These are phyloP conservation scores for Vinca minor DNA, from an alignment of 257 asterid genomes.

Conservation along the genomic window DNA sequence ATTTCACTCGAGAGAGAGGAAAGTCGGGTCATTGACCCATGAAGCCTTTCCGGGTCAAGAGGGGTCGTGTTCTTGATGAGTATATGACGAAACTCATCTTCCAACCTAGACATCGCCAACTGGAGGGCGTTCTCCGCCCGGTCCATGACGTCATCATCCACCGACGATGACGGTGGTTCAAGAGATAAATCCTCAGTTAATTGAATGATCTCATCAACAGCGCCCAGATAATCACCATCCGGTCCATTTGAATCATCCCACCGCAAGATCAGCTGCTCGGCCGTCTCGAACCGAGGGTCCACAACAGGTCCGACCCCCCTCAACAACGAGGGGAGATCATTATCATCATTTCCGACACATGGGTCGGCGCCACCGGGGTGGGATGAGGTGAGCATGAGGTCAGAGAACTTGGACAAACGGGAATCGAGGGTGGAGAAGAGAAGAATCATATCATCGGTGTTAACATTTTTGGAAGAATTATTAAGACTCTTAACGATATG, in stretches of 20 bases:
- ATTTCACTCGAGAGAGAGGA: constrained; percentile 52
- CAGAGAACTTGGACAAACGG: constrained; percentile 64
- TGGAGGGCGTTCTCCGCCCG: constrained; percentile 78
- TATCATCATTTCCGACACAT: constrained; percentile 7
- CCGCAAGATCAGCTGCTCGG: constrained; percentile 45
- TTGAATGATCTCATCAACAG: constrained; percentile 67
- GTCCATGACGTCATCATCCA: constrained; percentile 34
- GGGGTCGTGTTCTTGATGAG: constrained; percentile 50
- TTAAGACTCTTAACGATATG: constrained; percentile 83
- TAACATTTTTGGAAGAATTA: constrained; percentile 43
- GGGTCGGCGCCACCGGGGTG: constrained; percentile 17
- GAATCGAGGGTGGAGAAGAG: constrained; percentile 71
- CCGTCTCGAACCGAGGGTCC: constrained; percentile 43
- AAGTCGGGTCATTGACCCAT: constrained; percentile 31
- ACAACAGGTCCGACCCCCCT: background rate
- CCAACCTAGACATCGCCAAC: constrained; percentile 72
- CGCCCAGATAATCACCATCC: constrained; percentile 43
- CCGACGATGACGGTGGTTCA: no score
- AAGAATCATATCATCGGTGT: constrained; percentile 64
- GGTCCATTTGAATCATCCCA: constrained; percentile 25
- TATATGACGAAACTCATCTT: constrained; percentile 76
- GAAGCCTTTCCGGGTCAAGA: constrained; percentile 60
- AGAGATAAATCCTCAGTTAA: constrained; percentile 58
- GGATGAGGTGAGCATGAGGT: constrained; percentile 29
- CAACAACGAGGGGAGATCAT: background rate